Conservation (phyloP, 1,284 basidiomycete genomes). For the Cryptococcus hybrid region DNA sequence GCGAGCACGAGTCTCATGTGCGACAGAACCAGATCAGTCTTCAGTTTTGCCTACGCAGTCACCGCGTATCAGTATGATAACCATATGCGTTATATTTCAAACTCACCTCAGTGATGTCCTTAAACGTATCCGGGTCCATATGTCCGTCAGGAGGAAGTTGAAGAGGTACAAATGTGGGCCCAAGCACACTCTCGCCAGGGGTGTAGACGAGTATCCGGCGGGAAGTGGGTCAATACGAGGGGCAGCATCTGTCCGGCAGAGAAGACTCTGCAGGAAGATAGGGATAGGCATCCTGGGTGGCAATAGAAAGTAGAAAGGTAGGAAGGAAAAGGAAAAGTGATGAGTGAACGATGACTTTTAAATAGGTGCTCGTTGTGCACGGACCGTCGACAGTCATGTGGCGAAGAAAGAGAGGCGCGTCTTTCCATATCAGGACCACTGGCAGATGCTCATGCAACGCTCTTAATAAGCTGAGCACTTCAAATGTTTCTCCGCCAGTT, state of each 20-base stretch:
- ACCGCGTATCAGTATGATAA: not conserved
- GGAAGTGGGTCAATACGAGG: not conserved
- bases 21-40: not conserved
- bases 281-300: not conserved
- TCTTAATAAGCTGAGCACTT: not conserved
- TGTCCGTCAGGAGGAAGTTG: not conserved
- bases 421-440: too few species aligned
- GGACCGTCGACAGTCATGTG: too few species aligned
- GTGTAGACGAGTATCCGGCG: not conserved
- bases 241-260: not conserved
- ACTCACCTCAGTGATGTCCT: not conserved
- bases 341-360: not conserved
- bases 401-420: too few species aligned
- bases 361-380: too few species aligned
- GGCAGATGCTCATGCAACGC: not conserved
- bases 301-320: not conserved
- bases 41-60: not conserved
- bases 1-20: conserved; percentile 1
- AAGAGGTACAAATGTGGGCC: not conserved
- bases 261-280: not conserved
- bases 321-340: not conserved
- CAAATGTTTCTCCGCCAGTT: conserved; percentile 17
- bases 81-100: not conserved
- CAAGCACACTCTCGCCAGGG: not conserved
- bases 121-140: not conserved